Percentiles rank a stretch among this genome's conserved stretches.
These are phyloP conservation scores for Aquilaria sinensis DNA, from an alignment of 345 rosid genomes.

Conservation along the genomic window DNA sequence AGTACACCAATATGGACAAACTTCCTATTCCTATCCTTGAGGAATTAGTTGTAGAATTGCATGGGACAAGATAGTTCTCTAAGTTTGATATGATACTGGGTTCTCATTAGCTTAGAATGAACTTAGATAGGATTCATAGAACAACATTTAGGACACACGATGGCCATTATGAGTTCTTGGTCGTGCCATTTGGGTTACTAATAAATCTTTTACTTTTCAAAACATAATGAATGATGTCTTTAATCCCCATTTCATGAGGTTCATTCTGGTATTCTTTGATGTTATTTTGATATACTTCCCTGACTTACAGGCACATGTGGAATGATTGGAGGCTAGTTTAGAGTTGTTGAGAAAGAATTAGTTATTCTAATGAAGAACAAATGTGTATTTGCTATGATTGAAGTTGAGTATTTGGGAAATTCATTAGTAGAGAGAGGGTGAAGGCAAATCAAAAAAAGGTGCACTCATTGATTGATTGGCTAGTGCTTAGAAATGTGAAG, in stretches of 20 bases:
- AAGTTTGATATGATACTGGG: conserved; percentile 1
- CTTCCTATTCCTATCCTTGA: neutral
- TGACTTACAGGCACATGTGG: neutral
- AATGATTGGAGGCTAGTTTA: neutral
- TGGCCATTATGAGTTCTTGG: neutral
- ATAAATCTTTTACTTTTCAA: neutral
- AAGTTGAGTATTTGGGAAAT: neutral
- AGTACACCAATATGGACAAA: neutral
- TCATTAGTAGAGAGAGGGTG: neutral
- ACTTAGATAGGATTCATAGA: neutral
- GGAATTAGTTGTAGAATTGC: conserved; percentile 1
- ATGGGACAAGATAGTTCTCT: neutral
- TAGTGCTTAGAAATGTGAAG: too few relatives aligned
- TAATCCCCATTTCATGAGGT: neutral
- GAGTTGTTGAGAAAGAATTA: neutral
- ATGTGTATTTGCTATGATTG: neutral
- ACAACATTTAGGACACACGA: neutral
- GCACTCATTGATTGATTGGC: too few relatives aligned
- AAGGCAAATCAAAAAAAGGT: neutral
- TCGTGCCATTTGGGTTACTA: neutral
- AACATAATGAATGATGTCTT: neutral
- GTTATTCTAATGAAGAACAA: neutral
- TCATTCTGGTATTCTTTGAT: neutral
- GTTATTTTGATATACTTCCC: neutral
- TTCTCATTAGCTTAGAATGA: neutral